Conservation (phyloP, 2,329 filamentous ascomycete species). For the Trichoderma sp. region DNA sequence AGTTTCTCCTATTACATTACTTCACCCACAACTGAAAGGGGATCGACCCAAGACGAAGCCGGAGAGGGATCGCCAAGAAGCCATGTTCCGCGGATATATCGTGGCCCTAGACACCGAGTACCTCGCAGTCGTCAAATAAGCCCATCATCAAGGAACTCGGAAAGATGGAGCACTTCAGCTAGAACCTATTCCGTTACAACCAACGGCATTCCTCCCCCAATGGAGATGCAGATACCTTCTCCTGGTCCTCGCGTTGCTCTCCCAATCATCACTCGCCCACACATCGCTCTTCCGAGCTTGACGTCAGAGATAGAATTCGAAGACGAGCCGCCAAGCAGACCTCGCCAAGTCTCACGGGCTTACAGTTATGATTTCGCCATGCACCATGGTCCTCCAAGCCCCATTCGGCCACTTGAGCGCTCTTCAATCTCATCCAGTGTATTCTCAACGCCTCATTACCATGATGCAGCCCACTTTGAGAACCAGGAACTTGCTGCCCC, state of each 20-base stretch:
- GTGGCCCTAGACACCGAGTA: constrained; percentile 39
- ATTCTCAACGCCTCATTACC: constrained; percentile 47
- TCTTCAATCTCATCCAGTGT: constrained; percentile 48
- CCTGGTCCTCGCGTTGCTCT: constrained; percentile 45
- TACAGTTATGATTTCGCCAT: constrained; percentile 41
- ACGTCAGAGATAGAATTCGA: constrained; percentile 46
- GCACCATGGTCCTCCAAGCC: constrained; percentile 52
- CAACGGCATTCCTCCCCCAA: constrained; percentile 36
- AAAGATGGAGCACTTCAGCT: constrained; percentile 43
- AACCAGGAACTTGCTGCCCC: constrained; percentile 48
- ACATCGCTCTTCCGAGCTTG: constrained; percentile 47
- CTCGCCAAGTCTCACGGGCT: neutral
- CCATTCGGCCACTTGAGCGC: constrained; percentile 49
- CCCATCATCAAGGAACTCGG: constrained; percentile 32
- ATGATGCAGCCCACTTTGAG: constrained; percentile 49
- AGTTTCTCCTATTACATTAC: constrained; percentile 49
- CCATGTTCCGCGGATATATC: constrained; percentile 54
- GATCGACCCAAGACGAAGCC: constrained; percentile 49
- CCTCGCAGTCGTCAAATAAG: constrained; percentile 14
- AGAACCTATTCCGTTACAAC: neutral
- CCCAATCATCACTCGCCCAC: constrained; percentile 35
- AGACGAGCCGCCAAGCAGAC: constrained; percentile 34
- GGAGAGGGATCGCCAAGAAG: constrained; percentile 47
- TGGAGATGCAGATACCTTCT: constrained; percentile 42
- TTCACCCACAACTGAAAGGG: constrained; percentile 55